Evolutionary conservation across 2,329 filamentous ascomycete genomes (phyloP).

Genomic region (Hypomyces perniciosus): DNA sequence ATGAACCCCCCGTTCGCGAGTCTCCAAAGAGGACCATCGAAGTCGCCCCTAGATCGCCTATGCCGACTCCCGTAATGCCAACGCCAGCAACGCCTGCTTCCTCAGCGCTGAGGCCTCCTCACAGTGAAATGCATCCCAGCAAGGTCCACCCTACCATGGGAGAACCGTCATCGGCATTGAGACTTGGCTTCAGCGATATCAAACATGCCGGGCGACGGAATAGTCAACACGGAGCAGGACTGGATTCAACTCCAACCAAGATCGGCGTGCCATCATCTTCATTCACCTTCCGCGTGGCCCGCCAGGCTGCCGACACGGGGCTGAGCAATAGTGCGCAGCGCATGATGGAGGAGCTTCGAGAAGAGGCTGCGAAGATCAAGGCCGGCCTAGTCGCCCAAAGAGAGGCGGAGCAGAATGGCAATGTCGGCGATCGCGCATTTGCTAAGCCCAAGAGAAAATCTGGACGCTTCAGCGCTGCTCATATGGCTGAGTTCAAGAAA

Average conservation of each 20-base stretch:
- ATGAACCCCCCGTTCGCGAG: constrained; percentile 31
- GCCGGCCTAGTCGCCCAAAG: constrained; percentile 58
- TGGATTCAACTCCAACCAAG: constrained; percentile 61
- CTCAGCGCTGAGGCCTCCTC: constrained; percentile 62
- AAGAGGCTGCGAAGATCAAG: constrained; percentile 66
- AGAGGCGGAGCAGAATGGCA: constrained; percentile 41
- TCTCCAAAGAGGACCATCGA: constrained; percentile 22
- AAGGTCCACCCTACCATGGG: constrained; percentile 71
- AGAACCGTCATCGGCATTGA: constrained; percentile 70
- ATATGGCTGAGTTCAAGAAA: constrained; percentile 88
- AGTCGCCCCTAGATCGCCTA: constrained; percentile 31
- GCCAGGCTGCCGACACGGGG: constrained; percentile 41
- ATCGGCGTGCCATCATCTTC: constrained; percentile 46
- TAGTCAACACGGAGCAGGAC: constrained; percentile 25
- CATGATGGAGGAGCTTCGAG: constrained; percentile 62
- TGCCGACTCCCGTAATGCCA: no score
- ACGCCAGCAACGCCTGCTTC: constrained; percentile 54
- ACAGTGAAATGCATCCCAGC: constrained; percentile 87
- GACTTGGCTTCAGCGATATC: constrained; percentile 76
- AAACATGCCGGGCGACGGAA: constrained; percentile 28
- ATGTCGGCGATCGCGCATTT: constrained; percentile 57
- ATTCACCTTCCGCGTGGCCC: constrained; percentile 66
- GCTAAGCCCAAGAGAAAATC: constrained; percentile 73
- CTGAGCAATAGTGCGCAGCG: constrained; percentile 56
- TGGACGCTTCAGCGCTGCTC: constrained; percentile 74